phyloP scores from a whole-genome alignment of 2,329 filamentous ascomycete genomes.

The Beauveria asiatica region DNA sequence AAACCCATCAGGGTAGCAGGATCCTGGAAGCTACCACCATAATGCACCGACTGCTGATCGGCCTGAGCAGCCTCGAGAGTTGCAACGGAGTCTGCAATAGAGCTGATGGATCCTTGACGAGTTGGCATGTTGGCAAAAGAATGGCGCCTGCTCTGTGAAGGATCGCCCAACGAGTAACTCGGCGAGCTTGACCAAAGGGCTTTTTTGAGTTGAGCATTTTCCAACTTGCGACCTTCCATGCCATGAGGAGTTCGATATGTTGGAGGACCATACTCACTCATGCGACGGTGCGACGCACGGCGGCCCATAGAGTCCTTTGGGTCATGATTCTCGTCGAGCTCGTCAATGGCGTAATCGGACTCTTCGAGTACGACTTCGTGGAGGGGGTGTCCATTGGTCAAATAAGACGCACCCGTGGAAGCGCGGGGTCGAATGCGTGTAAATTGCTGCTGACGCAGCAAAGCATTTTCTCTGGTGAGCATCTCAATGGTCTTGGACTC shows the following conservation, averaged over 20 bases:
- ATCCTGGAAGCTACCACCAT: conserved; percentile 31
- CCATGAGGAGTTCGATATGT: conserved; percentile 40
- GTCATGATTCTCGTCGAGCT: conserved; percentile 56
- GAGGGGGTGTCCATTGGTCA: conserved; percentile 50
- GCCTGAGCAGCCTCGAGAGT: conserved; percentile 37
- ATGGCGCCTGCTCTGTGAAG: conserved; percentile 68
- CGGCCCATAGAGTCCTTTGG: conserved; percentile 36
- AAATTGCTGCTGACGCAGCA: conserved; percentile 46
- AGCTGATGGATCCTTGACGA: conserved; percentile 55
- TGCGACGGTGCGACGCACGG: conserved; percentile 39
- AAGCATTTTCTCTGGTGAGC: conserved; percentile 53
- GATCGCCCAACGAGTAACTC: conserved; percentile 56
- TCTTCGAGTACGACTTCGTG: conserved; percentile 55
- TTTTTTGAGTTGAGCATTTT: conserved; percentile 51
- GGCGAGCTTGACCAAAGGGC: conserved; percentile 64
- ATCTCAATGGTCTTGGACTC: conserved; percentile 57
- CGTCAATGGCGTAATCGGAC: conserved; percentile 65
- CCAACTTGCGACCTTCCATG: conserved; percentile 53
- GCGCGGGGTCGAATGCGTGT: conserved; percentile 48
- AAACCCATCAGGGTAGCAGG: conserved; percentile 22
- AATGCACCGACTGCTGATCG: conserved; percentile 36
- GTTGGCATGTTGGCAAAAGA: conserved; percentile 67
- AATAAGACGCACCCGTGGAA: conserved; percentile 45
- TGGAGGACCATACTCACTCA: conserved; percentile 47
- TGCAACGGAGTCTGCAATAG: conserved; percentile 43